Percentiles rank a stretch among this genome's conserved stretches.
Evolutionary conservation across 805 yeast species (phyloP).

Genomic region (Candida andamanensis): DNA sequence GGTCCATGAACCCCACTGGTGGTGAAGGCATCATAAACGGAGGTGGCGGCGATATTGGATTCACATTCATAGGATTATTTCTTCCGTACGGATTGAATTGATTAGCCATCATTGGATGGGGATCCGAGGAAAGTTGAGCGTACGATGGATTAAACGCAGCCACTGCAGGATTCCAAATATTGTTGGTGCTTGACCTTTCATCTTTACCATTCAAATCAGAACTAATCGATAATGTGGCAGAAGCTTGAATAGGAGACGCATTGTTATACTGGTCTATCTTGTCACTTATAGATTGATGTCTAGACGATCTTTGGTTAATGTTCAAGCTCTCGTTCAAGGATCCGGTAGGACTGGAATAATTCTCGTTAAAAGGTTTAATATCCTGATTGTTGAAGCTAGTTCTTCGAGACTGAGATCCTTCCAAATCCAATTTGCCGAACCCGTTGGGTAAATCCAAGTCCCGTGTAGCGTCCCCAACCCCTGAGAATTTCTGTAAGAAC

Average conservation of each 20-base stretch:
- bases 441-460: conserved; percentile 52
- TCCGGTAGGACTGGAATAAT: conserved; percentile 30
- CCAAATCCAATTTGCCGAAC: conserved; percentile 33
- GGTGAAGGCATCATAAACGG: conserved; percentile 36
- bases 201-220: conserved; percentile 21
- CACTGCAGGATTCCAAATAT: conserved; percentile 65
- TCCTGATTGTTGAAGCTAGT: conserved; percentile 41
- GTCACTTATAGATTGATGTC: conserved; percentile 54
- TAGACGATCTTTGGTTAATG: conserved; percentile 28
- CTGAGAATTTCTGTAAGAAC: conserved; percentile 57
- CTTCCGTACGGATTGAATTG: conserved; percentile 26
- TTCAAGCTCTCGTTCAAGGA: conserved; percentile 41
- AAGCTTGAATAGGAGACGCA: conserved; percentile 42
- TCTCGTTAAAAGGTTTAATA: conserved; percentile 1
- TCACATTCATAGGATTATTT: no score
- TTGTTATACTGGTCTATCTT: conserved; percentile 55
- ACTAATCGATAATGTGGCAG: conserved; percentile 29
- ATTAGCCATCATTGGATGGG: conserved; percentile 11
- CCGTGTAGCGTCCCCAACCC: conserved; percentile 65
- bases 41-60: conserved; percentile 31
- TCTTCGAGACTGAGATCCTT: conserved; percentile 36
- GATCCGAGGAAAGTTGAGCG: neutral
- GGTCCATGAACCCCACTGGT: conserved; percentile 33
- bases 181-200: conserved; percentile 4
- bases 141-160: conserved; percentile 52